Percentiles rank a stretch among this genome's conserved stretches.
phyloP scores from a whole-genome alignment of 2,329 filamentous ascomycete genomes.

The Pyrenochaeta sp. region DNA sequence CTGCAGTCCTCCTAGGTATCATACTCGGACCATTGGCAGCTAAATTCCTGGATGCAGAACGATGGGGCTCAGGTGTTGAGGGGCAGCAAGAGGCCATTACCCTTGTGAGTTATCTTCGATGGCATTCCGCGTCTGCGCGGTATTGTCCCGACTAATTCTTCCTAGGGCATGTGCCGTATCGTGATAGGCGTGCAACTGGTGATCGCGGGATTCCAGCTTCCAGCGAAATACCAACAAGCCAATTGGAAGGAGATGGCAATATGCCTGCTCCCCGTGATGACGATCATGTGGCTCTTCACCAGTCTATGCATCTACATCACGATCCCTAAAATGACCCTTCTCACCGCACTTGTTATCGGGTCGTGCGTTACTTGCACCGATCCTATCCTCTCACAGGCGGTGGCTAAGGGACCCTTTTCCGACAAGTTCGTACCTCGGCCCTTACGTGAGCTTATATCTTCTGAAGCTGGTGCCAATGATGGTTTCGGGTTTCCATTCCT shows the following conservation, averaged over 20 bases:
- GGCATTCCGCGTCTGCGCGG: too few relatives aligned
- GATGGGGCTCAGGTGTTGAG: conserved; percentile 46
- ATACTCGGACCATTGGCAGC: conserved; percentile 63
- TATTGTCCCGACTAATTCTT: neutral
- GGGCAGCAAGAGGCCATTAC: conserved; percentile 50
- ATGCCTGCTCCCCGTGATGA: conserved; percentile 67
- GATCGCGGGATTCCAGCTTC: conserved; percentile 69
- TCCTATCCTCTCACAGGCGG: conserved; percentile 67
- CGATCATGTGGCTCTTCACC: conserved; percentile 67
- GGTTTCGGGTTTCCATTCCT: conserved; percentile 70
- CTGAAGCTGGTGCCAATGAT: conserved; percentile 69
- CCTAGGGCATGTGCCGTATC: conserved; percentile 61
- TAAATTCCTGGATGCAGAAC: conserved; percentile 58
- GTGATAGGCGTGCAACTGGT: conserved; percentile 70
- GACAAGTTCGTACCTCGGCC: conserved; percentile 67
- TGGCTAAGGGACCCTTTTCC: conserved; percentile 69
- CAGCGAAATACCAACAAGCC: conserved; percentile 60
- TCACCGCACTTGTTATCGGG: conserved; percentile 62
- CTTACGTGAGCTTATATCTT: conserved; percentile 67
- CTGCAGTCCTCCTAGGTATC: conserved; percentile 61
- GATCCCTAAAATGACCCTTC: conserved; percentile 62
- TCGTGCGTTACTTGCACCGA: conserved; percentile 69
- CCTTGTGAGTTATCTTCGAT: conserved; percentile 40
- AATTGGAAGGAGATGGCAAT: conserved; percentile 63
- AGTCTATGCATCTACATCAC: conserved; percentile 63